These are phyloP conservation scores for Ceriops zippeliana DNA, from an alignment of 345 rosid species.

Conservation along the genomic window DNA sequence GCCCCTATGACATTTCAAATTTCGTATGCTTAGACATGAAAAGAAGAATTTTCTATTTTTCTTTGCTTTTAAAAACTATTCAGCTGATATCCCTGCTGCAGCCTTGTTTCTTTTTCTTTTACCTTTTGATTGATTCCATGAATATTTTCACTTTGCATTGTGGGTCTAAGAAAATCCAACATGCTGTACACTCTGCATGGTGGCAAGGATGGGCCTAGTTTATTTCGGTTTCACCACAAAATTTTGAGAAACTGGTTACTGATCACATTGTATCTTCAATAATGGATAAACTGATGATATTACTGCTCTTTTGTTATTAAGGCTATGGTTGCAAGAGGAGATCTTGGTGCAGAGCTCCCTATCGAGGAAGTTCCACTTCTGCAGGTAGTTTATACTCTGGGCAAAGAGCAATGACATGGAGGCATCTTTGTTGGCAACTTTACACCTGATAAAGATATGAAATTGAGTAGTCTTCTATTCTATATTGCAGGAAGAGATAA, in stretches of 20 bases:
- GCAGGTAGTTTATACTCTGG: constrained; percentile 57
- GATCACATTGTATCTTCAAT: constrained; percentile 1
- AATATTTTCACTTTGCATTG: background rate
- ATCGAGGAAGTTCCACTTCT: constrained; percentile 98
- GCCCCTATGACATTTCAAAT: too few relatives aligned
- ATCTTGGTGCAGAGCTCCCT: constrained; percentile 99
- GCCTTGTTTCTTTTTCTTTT: background rate
- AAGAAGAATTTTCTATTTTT: too few relatives aligned
- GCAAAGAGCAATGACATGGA: constrained; percentile 12
- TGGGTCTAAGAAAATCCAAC: background rate
- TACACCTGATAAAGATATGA: background rate
- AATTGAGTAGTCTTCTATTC: background rate
- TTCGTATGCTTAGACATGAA: too few relatives aligned
- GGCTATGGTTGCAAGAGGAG: constrained; percentile 99
- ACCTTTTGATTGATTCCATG: background rate
- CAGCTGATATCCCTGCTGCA: background rate
- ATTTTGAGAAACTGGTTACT: background rate
- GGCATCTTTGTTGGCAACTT: background rate
- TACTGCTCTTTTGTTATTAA: constrained; percentile 19
- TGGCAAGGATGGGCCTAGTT: background rate
- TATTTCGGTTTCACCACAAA: background rate
- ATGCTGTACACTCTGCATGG: too few relatives aligned
- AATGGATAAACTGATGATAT: constrained; percentile 15
- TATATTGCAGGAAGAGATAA: constrained; percentile 72
- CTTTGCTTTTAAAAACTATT: too few relatives aligned